phyloP scores from a whole-genome alignment of 805 yeast genomes.

The Saccharomyces mikatae region DNA sequence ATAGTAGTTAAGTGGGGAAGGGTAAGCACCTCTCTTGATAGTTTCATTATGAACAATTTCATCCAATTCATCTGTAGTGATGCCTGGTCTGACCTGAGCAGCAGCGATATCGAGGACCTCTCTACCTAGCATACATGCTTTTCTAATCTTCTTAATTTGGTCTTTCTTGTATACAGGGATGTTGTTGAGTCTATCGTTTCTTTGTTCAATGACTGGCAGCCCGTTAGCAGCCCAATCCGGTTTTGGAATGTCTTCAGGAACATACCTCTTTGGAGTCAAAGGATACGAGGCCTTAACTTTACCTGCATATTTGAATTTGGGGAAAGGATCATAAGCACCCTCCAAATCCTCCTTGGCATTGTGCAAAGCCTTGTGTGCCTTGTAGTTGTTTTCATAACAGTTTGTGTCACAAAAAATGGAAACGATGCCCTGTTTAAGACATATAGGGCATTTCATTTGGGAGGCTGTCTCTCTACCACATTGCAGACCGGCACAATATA shows the following conservation, averaged over 20 bases:
- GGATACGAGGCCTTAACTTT: conserved; percentile 74
- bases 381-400: conserved; percentile 71
- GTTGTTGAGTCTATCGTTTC: conserved; percentile 57
- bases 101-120: conserved; percentile 89
- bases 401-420: conserved; percentile 71
- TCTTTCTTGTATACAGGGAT: conserved; percentile 58
- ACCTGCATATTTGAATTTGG: conserved; percentile 69
- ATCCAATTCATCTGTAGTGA: conserved; percentile 90
- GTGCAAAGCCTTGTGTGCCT: conserved; percentile 69
- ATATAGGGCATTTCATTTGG: conserved; percentile 80
- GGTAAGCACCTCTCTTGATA: conserved; percentile 81
- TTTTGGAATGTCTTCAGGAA: conserved; percentile 60
- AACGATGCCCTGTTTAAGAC: conserved; percentile 61
- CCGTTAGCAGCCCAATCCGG: conserved; percentile 88
- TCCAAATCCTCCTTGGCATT: conserved; percentile 44
- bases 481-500: conserved; percentile 64
- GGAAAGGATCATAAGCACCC: conserved; percentile 74
- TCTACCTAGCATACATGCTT: conserved; percentile 69
- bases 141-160: conserved; percentile 65
- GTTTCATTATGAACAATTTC: conserved; percentile 80
- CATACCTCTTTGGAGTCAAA: conserved; percentile 55
- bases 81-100: conserved; percentile 72
- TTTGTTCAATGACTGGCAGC: conserved; percentile 68
- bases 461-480: conserved; percentile 81
- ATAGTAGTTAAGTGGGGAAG: conserved; percentile 90